Conservation (phyloP, 2,329 filamentous ascomycete genomes). For the Corynespora cassiicola region DNA sequence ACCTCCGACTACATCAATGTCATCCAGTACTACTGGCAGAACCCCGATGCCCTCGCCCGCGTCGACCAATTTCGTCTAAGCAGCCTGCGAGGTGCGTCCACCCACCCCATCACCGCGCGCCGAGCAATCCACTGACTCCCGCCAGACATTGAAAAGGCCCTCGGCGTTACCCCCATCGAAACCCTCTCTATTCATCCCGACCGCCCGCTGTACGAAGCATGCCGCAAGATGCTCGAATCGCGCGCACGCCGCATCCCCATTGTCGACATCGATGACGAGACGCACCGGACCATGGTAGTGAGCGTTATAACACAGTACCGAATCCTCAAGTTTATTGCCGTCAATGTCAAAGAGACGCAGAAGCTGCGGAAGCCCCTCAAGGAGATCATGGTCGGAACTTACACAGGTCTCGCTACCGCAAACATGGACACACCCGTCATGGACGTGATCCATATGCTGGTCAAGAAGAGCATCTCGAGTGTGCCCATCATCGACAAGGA, state of each 20-base stretch:
- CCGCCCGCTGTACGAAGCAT: constrained; percentile 91
- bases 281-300: constrained; percentile 87
- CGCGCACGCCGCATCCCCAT: constrained; percentile 92
- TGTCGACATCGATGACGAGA: constrained; percentile 93
- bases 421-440: constrained; percentile 91
- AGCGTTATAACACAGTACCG: constrained; percentile 98
- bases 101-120: background rate
- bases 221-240: constrained; percentile 90
- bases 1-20: constrained; percentile 98
- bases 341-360: constrained; percentile 90
- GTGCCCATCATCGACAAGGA: constrained; percentile 89
- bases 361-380: constrained; percentile 85
- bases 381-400: constrained; percentile 86
- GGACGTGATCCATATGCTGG: constrained; percentile 92
- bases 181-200: constrained; percentile 95
- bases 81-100: constrained; percentile 78
- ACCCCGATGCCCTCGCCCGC: constrained; percentile 85
- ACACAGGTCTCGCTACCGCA: constrained; percentile 79
- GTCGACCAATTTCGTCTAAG: constrained; percentile 94
- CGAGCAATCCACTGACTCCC: constrained; percentile 25
- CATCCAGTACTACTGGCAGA: constrained; percentile 98
- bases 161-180: constrained; percentile 89
- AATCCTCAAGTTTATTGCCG: constrained; percentile 97
- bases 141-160: constrained; percentile 90
- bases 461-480: constrained; percentile 91